A percentile compares a stretch with the other conserved stretches of the same genome.
Evolutionary conservation across 1,284 basidiomycete genomes (phyloP).

Genomic region (Pisolithus thermaeus): DNA sequence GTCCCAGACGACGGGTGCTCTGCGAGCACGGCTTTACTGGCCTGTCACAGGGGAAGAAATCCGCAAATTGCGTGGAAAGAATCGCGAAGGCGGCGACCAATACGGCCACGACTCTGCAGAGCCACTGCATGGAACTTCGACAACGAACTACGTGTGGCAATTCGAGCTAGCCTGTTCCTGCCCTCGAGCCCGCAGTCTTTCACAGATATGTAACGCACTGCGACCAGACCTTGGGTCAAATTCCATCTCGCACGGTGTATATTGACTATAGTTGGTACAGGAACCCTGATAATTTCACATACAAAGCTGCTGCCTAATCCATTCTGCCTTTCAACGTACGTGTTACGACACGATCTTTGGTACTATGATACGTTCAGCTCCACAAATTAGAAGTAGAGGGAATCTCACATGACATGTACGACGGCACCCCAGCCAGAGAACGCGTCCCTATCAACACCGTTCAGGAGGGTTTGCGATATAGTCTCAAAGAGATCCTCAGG

Average conservation of each 20-base stretch:
- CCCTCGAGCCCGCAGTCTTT: no score
- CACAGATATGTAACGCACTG: no score
- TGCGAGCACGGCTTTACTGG: constrained; percentile 5
- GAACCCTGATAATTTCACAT: not conserved
- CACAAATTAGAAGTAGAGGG: constrained; percentile 6
- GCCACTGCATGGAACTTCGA: no score
- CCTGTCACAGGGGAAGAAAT: not conserved
- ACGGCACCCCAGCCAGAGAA: constrained; percentile 96
- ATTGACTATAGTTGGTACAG: not conserved
- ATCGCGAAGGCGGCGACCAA: not conserved
- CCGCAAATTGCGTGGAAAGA: not conserved
- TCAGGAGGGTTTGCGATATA: constrained; percentile 93
- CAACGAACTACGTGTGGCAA: no score
- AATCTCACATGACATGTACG: constrained; percentile 90
- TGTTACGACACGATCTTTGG: constrained; percentile 81
- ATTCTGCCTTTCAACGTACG: constrained; percentile 86
- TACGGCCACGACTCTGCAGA: not conserved
- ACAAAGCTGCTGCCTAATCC: constrained; percentile 54
- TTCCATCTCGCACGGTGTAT: not conserved
- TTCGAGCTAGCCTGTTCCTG: no score
- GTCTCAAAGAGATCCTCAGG: constrained; percentile 99
- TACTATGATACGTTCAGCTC: constrained; percentile 41
- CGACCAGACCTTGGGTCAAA: no score
- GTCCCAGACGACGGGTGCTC: constrained; percentile 12
- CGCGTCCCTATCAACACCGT: constrained; percentile 94